phyloP scores from a whole-genome alignment of 2,329 filamentous ascomycete species.

The Hypoxylon sp. region DNA sequence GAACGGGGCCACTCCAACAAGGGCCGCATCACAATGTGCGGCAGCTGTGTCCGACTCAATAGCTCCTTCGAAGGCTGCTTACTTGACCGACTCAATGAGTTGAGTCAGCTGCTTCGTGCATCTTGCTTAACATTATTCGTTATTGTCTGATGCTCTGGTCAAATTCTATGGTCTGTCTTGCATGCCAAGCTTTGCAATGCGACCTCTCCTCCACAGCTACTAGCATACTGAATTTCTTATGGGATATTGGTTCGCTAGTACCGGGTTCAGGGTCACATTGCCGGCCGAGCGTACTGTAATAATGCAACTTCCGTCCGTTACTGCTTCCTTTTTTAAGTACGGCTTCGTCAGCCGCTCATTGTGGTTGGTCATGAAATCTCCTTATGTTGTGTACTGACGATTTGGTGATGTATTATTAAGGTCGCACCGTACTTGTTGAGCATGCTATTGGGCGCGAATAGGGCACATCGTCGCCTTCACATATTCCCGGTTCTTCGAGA shows the following conservation, averaged over 20 bases:
- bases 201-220: conserved; percentile 38
- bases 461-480: conserved; percentile 18
- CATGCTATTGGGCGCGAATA: conserved; percentile 19
- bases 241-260: conserved; percentile 29
- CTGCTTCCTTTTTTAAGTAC: conserved; percentile 35
- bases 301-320: conserved; percentile 31
- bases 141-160: conserved; percentile 23
- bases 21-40: conserved; percentile 12
- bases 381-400: conserved; percentile 33
- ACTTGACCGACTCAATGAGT: conserved; percentile 11
- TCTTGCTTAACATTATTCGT: conserved; percentile 11
- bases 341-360: conserved; percentile 31
- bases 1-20: conserved; percentile 14
- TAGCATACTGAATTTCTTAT: conserved; percentile 24
- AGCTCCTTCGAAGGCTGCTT: conserved; percentile 22
- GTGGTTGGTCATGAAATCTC: conserved; percentile 31
- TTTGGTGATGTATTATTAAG: conserved; percentile 34
- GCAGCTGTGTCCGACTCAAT: conserved; percentile 18
- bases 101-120: conserved; percentile 18
- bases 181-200: conserved; percentile 46
- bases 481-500: conserved; percentile 14
- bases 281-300: conserved; percentile 36
- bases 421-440: conserved; percentile 7
- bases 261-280: conserved; percentile 34
- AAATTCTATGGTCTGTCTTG: conserved; percentile 39